Evolutionary conservation across 768 basidiomycete species (phyloP).

Genomic region (Macrocybe gigantea): DNA sequence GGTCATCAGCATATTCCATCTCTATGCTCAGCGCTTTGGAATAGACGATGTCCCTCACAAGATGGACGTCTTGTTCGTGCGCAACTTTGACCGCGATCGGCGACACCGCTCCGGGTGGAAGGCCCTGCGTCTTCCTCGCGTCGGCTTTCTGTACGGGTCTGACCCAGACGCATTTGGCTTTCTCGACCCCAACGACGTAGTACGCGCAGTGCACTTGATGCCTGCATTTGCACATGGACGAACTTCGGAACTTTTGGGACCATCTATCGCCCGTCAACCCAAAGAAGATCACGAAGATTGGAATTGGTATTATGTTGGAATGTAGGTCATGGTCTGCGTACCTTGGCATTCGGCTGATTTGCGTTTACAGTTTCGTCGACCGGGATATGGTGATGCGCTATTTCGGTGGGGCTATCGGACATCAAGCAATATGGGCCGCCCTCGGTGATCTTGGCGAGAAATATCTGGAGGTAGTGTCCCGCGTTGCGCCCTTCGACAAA

Average conservation of each 20-base stretch:
- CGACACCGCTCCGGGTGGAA: slow-evolving; percentile 11
- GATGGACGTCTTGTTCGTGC: slow-evolving; percentile 24
- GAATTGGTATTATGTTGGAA: slow-evolving; percentile 23
- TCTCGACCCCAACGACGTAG: slow-evolving; percentile 28
- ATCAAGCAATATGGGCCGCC: slow-evolving; percentile 1
- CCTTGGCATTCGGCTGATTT: not conserved
- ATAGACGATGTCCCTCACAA: not conserved
- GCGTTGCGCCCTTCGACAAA: too few species aligned
- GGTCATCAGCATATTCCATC: slow-evolving; percentile 21
- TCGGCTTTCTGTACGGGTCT: slow-evolving; percentile 19
- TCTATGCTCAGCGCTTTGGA: slow-evolving; percentile 4
- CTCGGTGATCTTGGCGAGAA: not conserved
- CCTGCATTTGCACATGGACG: slow-evolving; percentile 21
- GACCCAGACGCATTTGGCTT: slow-evolving; percentile 31
- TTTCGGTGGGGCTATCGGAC: slow-evolving; percentile 16
- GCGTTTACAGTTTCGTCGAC: slow-evolving; percentile 16
- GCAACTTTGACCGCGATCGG: slow-evolving; percentile 15
- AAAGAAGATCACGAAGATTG: slow-evolving; percentile 19
- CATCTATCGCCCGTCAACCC: slow-evolving; percentile 9
- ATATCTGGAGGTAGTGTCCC: not conserved
- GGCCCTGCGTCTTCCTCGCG: slow-evolving; percentile 14
- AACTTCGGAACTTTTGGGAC: slow-evolving; percentile 8
- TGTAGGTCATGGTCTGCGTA: slow-evolving; percentile 14
- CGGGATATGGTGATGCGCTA: slow-evolving; percentile 22
- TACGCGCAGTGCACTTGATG: slow-evolving; percentile 29